These are phyloP conservation scores for Pseudocercospora vitis DNA, from an alignment of 2,329 filamentous ascomycete genomes.

Conservation along the genomic window DNA sequence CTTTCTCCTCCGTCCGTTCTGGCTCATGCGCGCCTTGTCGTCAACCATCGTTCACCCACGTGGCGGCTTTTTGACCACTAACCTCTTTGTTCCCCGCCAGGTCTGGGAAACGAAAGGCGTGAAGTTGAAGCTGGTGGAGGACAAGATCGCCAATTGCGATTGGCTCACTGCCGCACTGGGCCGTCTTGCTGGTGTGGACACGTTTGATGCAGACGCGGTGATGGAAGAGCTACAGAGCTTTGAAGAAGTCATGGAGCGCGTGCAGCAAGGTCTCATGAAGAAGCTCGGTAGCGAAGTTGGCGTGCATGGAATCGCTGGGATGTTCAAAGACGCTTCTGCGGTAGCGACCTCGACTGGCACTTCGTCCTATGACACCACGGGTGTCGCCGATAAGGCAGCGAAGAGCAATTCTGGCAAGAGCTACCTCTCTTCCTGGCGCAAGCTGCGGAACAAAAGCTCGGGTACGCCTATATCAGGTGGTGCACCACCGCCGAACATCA, in stretches of 20 bases:
- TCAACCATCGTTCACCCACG: slow-evolving; percentile 89
- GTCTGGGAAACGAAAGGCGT: slow-evolving; percentile 93
- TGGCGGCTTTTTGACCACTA: slow-evolving; percentile 87
- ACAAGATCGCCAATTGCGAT: slow-evolving; percentile 92
- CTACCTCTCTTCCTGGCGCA: slow-evolving; percentile 83
- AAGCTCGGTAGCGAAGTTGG: slow-evolving; percentile 94
- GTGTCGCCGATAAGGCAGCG: slow-evolving; percentile 39
- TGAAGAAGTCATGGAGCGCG: slow-evolving; percentile 81
- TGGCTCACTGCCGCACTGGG: slow-evolving; percentile 79
- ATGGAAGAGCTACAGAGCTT: slow-evolving; percentile 91
- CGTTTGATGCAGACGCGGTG: slow-evolving; percentile 84
- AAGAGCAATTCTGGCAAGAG: slow-evolving; percentile 68
- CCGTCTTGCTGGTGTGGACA: slow-evolving; percentile 75
- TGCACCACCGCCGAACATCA: slow-evolving; percentile 2
- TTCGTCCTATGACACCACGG: slow-evolving; percentile 34
- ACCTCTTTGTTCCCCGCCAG: slow-evolving; percentile 87
- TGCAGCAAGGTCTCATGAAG: slow-evolving; percentile 72
- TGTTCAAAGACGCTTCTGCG: slow-evolving; percentile 69
- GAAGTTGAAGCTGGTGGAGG: slow-evolving; percentile 86
- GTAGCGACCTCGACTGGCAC: slow-evolving; percentile 20
- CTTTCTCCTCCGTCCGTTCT: slow-evolving; percentile 88
- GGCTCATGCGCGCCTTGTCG: slow-evolving; percentile 93
- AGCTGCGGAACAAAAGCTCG: slow-evolving; percentile 86
- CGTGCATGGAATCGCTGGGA: slow-evolving; percentile 66
- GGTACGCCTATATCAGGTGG: slow-evolving; percentile 42